Evolutionary conservation across 2,329 filamentous ascomycete genomes (phyloP), one percentile per base, ranked within the genome.

Genomic region (Ascochyta viciae-villosae): DNA sequence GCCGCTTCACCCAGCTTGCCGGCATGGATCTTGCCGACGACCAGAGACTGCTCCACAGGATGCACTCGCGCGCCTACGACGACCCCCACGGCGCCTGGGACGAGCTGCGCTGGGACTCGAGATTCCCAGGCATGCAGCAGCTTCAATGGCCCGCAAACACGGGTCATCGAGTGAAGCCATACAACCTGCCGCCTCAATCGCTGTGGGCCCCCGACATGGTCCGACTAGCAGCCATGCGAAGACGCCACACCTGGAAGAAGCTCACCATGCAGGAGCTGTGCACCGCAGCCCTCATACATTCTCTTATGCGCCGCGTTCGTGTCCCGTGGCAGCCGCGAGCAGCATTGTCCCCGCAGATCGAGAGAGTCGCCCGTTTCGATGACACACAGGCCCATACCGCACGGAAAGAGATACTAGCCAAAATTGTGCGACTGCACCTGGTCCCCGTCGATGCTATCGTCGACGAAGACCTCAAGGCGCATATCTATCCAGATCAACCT

Each of bases 141-240:
- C 63, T 71, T 9, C 61, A 65, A 41, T 80, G 76, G 74, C 75
- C 77, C 4, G 67, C 66, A 9, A 81, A 78, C 52, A 80, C 78
- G 15, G 78, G 77, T 3, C 62, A 63, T 15, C 50, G 54, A 4
- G 43, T 77, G 31, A 56, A 68, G 13, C 60, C 59, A 3, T 54
- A 72, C 27, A 61, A 75, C 49, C 61, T 81, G 23, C 74, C 79
- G 7, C 80, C 80, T 3, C 77, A 81, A 49, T 82, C 79, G 3
- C 64, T 81, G 24, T 82, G 79, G 67, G 76, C 80, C 2, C 50
- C 64, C 0, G 68, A 74, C n/a, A 16, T 49, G 8, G 48, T 64
- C 13, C 76, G 75, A 15, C 43, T 57, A 33, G 71, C 66, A 16
- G 71, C 74, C 0, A 60, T 74, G 29, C 57, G 65, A 9, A 69